Percentiles rank a stretch among this genome's conserved stretches.
Conservation (phyloP, 805 yeast species). For the Wickerhamomyces queroliae region DNA sequence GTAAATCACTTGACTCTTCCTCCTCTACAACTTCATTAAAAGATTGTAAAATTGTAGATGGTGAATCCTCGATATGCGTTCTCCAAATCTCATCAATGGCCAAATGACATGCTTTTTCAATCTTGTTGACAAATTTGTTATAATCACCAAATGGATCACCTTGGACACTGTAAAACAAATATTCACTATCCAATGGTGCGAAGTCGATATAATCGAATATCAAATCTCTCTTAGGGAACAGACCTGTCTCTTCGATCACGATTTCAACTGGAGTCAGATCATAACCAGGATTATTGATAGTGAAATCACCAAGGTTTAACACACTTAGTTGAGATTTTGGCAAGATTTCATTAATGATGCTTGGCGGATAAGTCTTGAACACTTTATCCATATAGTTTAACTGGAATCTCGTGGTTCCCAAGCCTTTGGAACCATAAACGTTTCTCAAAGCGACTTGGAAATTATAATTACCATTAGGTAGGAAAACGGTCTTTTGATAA, state of each 20-base stretch:
- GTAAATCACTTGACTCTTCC: neutral
- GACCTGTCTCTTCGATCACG: constrained; percentile 52
- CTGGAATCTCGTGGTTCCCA: constrained; percentile 54
- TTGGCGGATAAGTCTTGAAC: constrained; percentile 42
- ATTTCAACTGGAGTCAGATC: constrained; percentile 32
- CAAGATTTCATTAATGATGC: constrained; percentile 50
- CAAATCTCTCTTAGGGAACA: constrained; percentile 47
- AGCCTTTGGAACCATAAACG: constrained; percentile 26
- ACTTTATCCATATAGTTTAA: constrained; percentile 27
- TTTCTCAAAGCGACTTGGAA: constrained; percentile 14
- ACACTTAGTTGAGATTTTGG: constrained; percentile 46
- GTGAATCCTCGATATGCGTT: neutral
- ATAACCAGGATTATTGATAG: constrained; percentile 13
- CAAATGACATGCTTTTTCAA: constrained; percentile 1
- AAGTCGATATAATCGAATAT: constrained; percentile 37
- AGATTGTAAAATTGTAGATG: neutral
- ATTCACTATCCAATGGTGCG: constrained; percentile 3
- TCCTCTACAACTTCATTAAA: neutral
- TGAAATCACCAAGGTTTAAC: constrained; percentile 45
- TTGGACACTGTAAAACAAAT: constrained; percentile 7
- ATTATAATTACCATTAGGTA: constrained; percentile 16
- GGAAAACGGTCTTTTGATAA: constrained; percentile 3
- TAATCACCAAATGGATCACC: neutral
- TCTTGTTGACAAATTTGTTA: neutral
- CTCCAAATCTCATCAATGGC: constrained; percentile 1